Percentiles rank a stretch among this genome's conserved stretches.
Evolutionary conservation across 1,284 basidiomycete genomes (phyloP).

Genomic region (Apiotrichum porosum): DNA sequence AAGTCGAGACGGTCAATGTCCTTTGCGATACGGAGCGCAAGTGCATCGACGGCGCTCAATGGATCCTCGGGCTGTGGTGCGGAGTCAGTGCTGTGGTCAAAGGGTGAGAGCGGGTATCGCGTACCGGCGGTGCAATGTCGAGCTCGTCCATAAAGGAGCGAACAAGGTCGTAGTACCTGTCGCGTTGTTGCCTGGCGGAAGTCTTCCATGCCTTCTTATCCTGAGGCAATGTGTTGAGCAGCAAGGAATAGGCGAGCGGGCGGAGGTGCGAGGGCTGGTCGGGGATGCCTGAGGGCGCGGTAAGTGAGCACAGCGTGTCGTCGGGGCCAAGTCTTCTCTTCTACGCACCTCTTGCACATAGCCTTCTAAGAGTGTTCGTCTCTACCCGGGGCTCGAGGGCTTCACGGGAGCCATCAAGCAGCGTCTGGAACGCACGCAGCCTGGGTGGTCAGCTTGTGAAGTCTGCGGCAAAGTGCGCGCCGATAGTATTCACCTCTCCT

Average conservation of each 20-base stretch:
- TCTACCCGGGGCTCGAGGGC: constrained; percentile 34
- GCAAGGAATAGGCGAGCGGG: constrained; percentile 40
- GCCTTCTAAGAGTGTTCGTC: constrained; percentile 30
- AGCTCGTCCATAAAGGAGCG: constrained; percentile 30
- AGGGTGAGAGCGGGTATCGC: background rate
- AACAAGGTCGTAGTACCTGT: constrained; percentile 34
- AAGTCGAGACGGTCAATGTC: constrained; percentile 39
- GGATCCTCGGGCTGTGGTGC: constrained; percentile 24
- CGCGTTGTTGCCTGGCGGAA: constrained; percentile 19
- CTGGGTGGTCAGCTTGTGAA: too few relatives aligned
- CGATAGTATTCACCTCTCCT: too few relatives aligned
- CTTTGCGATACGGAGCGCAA: constrained; percentile 35
- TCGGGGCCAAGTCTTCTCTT: too few relatives aligned
- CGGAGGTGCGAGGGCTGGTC: constrained; percentile 41
- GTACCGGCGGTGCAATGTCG: constrained; percentile 18
- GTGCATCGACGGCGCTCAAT: constrained; percentile 25
- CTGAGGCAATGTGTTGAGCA: constrained; percentile 35
- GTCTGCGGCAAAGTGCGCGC: too few relatives aligned
- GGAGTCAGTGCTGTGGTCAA: background rate
- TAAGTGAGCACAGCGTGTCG: too few relatives aligned
- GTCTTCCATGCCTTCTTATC: constrained; percentile 39
- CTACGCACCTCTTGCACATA: constrained; percentile 42
- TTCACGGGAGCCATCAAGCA: constrained; percentile 36
- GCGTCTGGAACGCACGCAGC: constrained; percentile 39
- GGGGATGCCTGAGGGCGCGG: constrained; percentile 44